These are phyloP conservation scores for Staphylotrichum longicolle DNA, from an alignment of 495 filamentous ascomycete species.

Conservation along the genomic window DNA sequence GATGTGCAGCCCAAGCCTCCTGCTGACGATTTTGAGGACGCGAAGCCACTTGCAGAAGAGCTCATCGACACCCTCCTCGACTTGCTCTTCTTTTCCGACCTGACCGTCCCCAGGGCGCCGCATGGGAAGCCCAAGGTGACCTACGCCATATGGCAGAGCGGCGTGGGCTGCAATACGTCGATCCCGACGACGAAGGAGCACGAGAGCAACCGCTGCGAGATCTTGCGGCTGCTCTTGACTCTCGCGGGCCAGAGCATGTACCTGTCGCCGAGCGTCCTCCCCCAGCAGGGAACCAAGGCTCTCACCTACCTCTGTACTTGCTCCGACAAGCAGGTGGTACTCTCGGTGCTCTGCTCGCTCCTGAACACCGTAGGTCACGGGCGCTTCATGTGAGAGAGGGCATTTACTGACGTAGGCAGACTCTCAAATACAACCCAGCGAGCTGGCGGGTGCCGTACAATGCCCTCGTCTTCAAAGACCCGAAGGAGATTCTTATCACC, in stretches of 20 bases:
- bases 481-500: constrained; percentile 87
- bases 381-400: not conserved
- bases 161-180: constrained; percentile 89
- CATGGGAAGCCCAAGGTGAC: constrained; percentile 77
- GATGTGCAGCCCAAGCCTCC: constrained; percentile 53
- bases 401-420: constrained; percentile 50
- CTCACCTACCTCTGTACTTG: constrained; percentile 85
- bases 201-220: constrained; percentile 88
- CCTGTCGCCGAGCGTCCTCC: constrained; percentile 76
- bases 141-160: constrained; percentile 96
- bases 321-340: constrained; percentile 85
- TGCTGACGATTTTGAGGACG: constrained; percentile 69
- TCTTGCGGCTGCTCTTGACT: constrained; percentile 81
- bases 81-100: constrained; percentile 84
- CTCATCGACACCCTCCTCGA: constrained; percentile 88
- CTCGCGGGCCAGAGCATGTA: constrained; percentile 91
- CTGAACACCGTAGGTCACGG: constrained; percentile 79
- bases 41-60: constrained; percentile 88
- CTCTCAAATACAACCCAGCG: constrained; percentile 94
- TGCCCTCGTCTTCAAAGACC: constrained; percentile 87
- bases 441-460: constrained; percentile 95
- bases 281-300: constrained; percentile 79
- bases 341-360: constrained; percentile 86
- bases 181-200: constrained; percentile 85
- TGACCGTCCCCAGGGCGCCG: constrained; percentile 69